Evolutionary conservation across 176 grass and related monocot species (phyloP).

Genomic region (Oryza nivara): DNA sequence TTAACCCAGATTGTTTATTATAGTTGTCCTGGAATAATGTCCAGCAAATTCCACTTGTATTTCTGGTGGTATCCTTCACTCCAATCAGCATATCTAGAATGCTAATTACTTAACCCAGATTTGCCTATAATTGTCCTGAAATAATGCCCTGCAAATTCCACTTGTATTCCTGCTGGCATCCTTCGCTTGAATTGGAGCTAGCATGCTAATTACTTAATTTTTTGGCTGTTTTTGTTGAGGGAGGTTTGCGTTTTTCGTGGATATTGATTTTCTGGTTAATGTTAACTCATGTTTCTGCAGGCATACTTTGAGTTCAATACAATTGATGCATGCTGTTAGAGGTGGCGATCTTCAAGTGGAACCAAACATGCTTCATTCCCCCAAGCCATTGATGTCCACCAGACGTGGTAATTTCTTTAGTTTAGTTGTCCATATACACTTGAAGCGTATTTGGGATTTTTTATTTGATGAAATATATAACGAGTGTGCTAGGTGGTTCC

Average conservation of each 20-base stretch:
- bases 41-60: too few species aligned
- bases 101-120: too few species aligned
- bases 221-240: background rate
- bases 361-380: slow-evolving; percentile 29
- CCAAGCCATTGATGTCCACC: slow-evolving; percentile 31
- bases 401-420: slow-evolving; percentile 47
- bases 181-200: background rate
- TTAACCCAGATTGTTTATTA: background rate
- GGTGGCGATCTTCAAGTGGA: slow-evolving; percentile 49
- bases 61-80: too few species aligned
- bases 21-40: too few species aligned
- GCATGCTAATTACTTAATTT: background rate
- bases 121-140: background rate
- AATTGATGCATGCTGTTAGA: slow-evolving; percentile 45
- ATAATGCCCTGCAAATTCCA: background rate
- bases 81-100: too few species aligned
- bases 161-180: background rate
- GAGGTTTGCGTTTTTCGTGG: background rate
- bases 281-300: slow-evolving; percentile 27
- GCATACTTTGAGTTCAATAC: slow-evolving; percentile 38
- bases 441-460: background rate
- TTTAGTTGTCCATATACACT: background rate
- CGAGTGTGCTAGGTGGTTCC: background rate
- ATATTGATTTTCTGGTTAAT: background rate
- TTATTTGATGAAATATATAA: slow-evolving; percentile 9